phyloP scores from a whole-genome alignment of 306 rosid species.

The Pyrus communis region DNA sequence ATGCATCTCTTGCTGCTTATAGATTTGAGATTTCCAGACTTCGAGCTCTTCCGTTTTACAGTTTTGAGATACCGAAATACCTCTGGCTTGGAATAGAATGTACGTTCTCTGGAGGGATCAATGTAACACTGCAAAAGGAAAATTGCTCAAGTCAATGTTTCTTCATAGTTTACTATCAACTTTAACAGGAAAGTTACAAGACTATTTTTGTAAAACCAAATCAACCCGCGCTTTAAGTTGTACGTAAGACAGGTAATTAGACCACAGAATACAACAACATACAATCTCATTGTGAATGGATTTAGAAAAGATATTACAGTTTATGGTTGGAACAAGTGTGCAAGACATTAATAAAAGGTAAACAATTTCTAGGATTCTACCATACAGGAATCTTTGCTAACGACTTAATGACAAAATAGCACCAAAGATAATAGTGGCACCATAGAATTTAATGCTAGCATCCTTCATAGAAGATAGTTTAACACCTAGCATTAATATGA shows the following conservation, averaged over 20 bases:
- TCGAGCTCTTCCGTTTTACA: slow-evolving; percentile 25
- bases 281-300: background rate
- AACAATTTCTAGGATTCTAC: background rate
- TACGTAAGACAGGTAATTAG: background rate
- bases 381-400: background rate
- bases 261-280: background rate
- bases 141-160: slow-evolving; percentile 2
- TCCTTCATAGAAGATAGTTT: background rate
- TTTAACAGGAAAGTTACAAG: background rate
- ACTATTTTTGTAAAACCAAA: background rate
- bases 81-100: slow-evolving; percentile 81
- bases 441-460: background rate
- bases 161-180: background rate
- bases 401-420: background rate
- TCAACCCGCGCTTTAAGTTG: background rate
- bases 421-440: background rate
- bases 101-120: slow-evolving; percentile 50
- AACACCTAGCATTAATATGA: background rate
- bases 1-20: slow-evolving; percentile 26
- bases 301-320: background rate
- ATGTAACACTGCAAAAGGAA: slow-evolving; percentile 56
- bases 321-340: background rate
- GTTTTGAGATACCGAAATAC: slow-evolving; percentile 65
- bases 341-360: background rate
- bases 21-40: slow-evolving; percentile 35